Evolutionary conservation across 495 filamentous ascomycete species (phyloP).

Genomic region (Parathielavia hyrcaniae): DNA sequence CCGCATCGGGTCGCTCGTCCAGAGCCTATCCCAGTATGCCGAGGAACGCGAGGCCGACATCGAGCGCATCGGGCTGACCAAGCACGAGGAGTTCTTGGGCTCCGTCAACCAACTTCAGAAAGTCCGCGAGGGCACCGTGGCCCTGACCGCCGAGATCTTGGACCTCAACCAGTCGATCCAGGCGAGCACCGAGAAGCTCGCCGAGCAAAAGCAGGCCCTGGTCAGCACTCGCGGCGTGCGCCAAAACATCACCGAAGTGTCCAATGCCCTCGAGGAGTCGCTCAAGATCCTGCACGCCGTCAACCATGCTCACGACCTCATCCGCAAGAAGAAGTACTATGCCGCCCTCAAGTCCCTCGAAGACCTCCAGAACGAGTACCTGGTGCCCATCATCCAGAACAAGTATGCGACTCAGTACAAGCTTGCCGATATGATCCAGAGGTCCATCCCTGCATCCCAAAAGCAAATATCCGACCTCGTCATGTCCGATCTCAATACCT

Average conservation of each 20-base stretch:
- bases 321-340: conserved; percentile 90
- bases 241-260: conserved; percentile 96
- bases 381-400: conserved; percentile 53
- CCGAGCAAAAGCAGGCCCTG: conserved; percentile 86
- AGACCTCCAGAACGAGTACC: conserved; percentile 91
- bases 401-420: conserved; percentile 90
- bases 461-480: conserved; percentile 91
- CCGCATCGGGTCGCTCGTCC: conserved; percentile 65
- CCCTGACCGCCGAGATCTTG: conserved; percentile 84
- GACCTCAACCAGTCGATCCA: conserved; percentile 91
- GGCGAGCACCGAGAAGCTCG: conserved; percentile 87
- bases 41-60: conserved; percentile 84
- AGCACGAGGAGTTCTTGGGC: conserved; percentile 91
- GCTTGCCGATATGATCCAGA: conserved; percentile 91
- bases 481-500: conserved; percentile 95
- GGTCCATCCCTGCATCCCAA: conserved; percentile 87
- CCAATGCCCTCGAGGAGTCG: conserved; percentile 79
- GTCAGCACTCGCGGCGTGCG: conserved; percentile 85
- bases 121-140: conserved; percentile 81
- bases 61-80: conserved; percentile 87
- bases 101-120: conserved; percentile 89
- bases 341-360: conserved; percentile 88
- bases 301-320: conserved; percentile 88
- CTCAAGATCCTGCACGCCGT: conserved; percentile 86
- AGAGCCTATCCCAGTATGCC: conserved; percentile 72